Evolutionary conservation across 2,329 filamentous ascomycete genomes (phyloP), one percentile per base, ranked within the genome.

Genomic region (Thyridium curvatum): DNA sequence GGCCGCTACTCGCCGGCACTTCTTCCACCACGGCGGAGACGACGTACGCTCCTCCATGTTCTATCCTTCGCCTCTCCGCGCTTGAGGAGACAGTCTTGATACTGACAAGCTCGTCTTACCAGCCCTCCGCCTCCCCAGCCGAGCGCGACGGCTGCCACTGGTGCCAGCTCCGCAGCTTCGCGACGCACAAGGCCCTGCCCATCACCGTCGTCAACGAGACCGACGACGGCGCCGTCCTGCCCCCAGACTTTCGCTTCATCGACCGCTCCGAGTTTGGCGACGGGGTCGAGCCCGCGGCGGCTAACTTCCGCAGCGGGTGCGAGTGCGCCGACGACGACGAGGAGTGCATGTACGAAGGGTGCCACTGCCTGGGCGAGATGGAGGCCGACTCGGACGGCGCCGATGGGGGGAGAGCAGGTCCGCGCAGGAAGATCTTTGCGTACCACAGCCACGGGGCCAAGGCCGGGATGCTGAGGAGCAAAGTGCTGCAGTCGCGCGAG

Each of bases 221-320:
- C 3, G 80, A 84, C 47, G 60, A 69, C 2, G 47, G 50, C 41
- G 68, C 50, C 47, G 69, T 49, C n/a, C 64, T 79, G 12, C 79
- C 84, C 0, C 60, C 75, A 0, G 63, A 74, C 30, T 94, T 93
- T 49, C 67, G 68, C 0, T 91, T 90, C 55, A 81, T 89, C 38
- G 66, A 80, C 7, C 59, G 71, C 1, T 80, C 78, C 9, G 64
- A 82, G 4, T 65, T 85, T 2, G 62, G 73, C 3, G 49, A 70
- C 1, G 82, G 77, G 15, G 81, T 91, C 0, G 57, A 72, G 32
- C 67, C 71, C 12, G 74, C 74, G 4, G 74, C 75, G 43, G 64
- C 67, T 35, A 82, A 71, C 18, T 84, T 86, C 39, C 74, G 79
- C 45, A 72, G 70, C 39, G 86, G 86, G 3, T 94, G 87, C 54